Conservation (phyloP, 2,329 filamentous ascomycete genomes). For the Mariannaea sp. region DNA sequence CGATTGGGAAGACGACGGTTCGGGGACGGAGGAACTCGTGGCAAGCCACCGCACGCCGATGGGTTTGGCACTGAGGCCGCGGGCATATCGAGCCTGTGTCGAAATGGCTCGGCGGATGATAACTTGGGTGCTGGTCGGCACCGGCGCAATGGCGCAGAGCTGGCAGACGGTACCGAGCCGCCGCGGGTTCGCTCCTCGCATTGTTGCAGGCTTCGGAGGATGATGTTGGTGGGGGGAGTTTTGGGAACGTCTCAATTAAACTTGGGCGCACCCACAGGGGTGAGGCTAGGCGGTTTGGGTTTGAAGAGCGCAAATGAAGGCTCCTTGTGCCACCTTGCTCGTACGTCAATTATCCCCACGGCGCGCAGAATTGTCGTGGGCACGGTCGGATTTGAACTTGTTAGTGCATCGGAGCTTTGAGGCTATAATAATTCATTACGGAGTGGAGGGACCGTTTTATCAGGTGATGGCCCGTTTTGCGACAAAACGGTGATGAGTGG, state of each 20-base stretch:
- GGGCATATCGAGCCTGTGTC: conserved; percentile 21
- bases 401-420: not conserved
- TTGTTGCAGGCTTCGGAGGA: conserved; percentile 30
- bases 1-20: conserved; percentile 24
- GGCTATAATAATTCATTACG: too few species aligned
- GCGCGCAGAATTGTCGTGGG: not conserved
- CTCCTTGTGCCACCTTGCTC: not conserved
- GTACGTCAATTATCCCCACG: too few species aligned
- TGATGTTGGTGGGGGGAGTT: not conserved
- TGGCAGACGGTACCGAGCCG: conserved; percentile 49
- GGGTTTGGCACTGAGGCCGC: conserved; percentile 17
- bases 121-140: conserved; percentile 31
- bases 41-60: conserved; percentile 36
- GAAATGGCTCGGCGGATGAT: conserved; percentile 35
- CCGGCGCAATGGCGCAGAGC: conserved; percentile 47
- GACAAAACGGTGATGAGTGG: not conserved
- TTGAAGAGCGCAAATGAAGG: conserved; percentile 9
- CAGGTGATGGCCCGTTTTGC: conserved; percentile 8
- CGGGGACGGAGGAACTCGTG: conserved; percentile 32
- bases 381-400: conserved; percentile 6
- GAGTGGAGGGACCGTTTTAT: conserved; percentile 7
- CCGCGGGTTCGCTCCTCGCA: conserved; percentile 46
- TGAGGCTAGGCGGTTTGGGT: not conserved
- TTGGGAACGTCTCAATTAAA: not conserved
- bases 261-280: conserved; percentile 10